A percentile compares a stretch with the other conserved stretches of the same genome.
phyloP scores from a whole-genome alignment of 1,284 basidiomycete species.

The Cystobasidium pallidum region DNA sequence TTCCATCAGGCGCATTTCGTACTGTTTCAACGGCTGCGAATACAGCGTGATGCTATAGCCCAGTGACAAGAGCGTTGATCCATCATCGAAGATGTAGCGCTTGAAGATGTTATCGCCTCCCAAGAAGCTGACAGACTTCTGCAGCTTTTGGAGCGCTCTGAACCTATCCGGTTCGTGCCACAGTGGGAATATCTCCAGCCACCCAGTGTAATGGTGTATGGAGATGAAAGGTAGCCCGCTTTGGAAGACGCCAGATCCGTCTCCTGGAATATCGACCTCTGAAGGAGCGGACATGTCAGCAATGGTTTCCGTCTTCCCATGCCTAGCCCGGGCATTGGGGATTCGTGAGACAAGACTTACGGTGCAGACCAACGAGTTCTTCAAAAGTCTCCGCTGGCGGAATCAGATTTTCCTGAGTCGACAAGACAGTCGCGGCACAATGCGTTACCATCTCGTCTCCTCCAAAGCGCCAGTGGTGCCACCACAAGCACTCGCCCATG shows the following conservation, averaged over 20 bases:
- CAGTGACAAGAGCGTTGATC: constrained; percentile 27
- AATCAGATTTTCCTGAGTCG: constrained; percentile 14
- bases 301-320: too few species aligned
- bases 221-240: constrained; percentile 40
- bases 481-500: constrained; percentile 40
- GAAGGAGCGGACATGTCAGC: not conserved
- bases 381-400: constrained; percentile 25
- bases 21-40: constrained; percentile 35
- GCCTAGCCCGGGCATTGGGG: not conserved
- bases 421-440: constrained; percentile 32
- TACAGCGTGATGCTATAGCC: constrained; percentile 43
- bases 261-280: constrained; percentile 44
- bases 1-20: constrained; percentile 39
- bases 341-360: constrained; percentile 1
- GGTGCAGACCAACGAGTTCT: constrained; percentile 33
- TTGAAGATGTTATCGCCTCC: constrained; percentile 44
- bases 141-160: constrained; percentile 17
- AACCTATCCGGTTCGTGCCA: constrained; percentile 28
- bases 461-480: constrained; percentile 38
- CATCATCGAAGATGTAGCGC: constrained; percentile 39
- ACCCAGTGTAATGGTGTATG: constrained; percentile 41
- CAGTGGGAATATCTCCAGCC: constrained; percentile 37
- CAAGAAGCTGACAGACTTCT: constrained; percentile 25
- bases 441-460: constrained; percentile 43
- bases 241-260: constrained; percentile 41